Evolutionary conservation across 371 early-diverging fungal genomes (phyloP), one percentile per base, ranked within the genome.

Genomic region (Dinochytrium kinnereticum): DNA sequence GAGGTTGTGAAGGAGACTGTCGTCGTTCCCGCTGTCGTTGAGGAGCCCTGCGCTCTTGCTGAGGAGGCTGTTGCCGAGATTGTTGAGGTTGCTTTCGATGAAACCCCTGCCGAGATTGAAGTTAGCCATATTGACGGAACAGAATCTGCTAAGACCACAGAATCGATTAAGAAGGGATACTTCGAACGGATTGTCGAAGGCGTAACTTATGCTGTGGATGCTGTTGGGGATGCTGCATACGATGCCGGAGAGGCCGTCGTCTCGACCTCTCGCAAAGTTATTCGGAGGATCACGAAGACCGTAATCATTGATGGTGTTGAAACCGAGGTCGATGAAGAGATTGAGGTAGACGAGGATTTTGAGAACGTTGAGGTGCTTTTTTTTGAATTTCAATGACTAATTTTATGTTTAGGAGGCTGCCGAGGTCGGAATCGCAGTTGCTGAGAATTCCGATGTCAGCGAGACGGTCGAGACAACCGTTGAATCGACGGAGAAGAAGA

Each of bases 161-260:
- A 44, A 19, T 5, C 21, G 15, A 55, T 10, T 10, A 30, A 30
- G 26, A 55, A 55, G 30, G 57, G 57, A 15, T 55, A 7, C 26
- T 30, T 55, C 26, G 17, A 55, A 26, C 10, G 17, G 7, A 55
- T 55, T 24, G 57, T 55, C 24, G 57, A 55, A 10, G 26, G 10
- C 24, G 57, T 55, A 10, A 17, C 57, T 30, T 55, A 19, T 10
- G 57, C 57, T 24, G 57, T 26, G 5, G 57, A 55, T 24, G 57
- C 24, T 30, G 57, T 55, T 55, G 57, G 57, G 10, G 57, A 55
- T 55, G 57, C 57, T 55, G 57, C 24, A 17, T 7, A 15, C 24
- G 57, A 55, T 26, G 57, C 57, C 7, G 57, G 57, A 17, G 57
- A 55, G 30, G 24, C 57, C 57, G 57, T 55, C 57, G 57, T 55